A percentile compares a stretch with the other conserved stretches of the same genome.
phyloP scores from a whole-genome alignment of 495 filamentous ascomycete genomes.

The Rostrohypoxylon terebratum region DNA sequence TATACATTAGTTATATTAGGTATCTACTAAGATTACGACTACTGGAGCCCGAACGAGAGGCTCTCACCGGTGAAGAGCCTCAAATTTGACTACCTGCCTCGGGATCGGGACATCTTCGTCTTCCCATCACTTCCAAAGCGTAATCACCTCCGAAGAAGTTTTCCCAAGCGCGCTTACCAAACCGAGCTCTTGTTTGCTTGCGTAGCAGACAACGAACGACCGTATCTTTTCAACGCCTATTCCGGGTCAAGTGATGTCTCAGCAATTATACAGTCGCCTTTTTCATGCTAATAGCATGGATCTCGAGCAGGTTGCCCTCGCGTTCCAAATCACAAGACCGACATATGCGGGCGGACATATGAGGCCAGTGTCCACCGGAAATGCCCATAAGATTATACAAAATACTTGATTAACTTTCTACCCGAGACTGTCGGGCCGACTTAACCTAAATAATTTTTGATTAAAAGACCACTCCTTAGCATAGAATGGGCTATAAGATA shows the following conservation, averaged over 20 bases:
- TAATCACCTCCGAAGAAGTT: background rate
- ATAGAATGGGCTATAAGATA: background rate
- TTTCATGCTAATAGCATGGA: background rate
- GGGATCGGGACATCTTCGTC: background rate
- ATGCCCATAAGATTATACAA: background rate
- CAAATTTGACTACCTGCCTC: conserved; percentile 9
- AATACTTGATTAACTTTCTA: background rate
- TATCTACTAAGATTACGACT: conserved; percentile 28
- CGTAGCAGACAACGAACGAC: background rate
- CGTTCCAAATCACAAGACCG: background rate
- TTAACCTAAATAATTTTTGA: background rate
- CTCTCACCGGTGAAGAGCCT: conserved; percentile 21
- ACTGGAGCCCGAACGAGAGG: conserved; percentile 19
- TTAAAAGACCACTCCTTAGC: background rate
- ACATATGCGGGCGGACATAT: too few species aligned
- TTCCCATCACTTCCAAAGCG: background rate
- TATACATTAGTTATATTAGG: conserved; percentile 27
- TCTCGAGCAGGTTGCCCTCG: background rate
- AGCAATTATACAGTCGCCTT: background rate
- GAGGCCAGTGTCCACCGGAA: background rate
- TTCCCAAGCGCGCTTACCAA: background rate
- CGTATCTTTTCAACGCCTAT: background rate
- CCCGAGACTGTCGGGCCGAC: background rate
- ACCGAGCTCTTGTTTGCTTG: background rate
- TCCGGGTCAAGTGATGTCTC: background rate